These are phyloP conservation scores for Fusarium sterilihyphosum DNA, from an alignment of 2,329 filamentous ascomycete species.

Conservation along the genomic window DNA sequence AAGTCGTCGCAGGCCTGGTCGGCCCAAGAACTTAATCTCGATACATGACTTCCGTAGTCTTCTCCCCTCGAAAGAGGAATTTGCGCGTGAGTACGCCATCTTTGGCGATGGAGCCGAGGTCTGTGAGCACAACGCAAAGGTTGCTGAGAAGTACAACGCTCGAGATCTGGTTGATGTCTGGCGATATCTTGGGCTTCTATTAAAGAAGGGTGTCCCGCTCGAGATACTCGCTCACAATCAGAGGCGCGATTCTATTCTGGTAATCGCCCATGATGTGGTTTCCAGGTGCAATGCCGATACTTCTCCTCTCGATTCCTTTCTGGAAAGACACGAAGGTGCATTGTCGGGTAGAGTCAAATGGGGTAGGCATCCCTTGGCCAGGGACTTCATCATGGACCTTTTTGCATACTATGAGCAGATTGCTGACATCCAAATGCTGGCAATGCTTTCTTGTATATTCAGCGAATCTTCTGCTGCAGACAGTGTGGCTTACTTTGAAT, in stretches of 20 bases:
- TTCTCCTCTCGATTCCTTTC: slow-evolving; percentile 13
- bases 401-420: slow-evolving; percentile 71
- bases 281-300: slow-evolving; percentile 45
- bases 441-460: slow-evolving; percentile 77
- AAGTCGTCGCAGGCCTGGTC: slow-evolving; percentile 58
- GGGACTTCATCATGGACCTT: slow-evolving; percentile 68
- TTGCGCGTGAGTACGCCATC: slow-evolving; percentile 84
- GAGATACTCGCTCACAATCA: slow-evolving; percentile 67
- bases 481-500: slow-evolving; percentile 66
- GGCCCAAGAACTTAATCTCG: slow-evolving; percentile 75
- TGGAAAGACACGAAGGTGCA: slow-evolving; percentile 26
- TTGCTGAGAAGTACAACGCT: slow-evolving; percentile 77
- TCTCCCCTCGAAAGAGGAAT: slow-evolving; percentile 79
- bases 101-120: slow-evolving; percentile 85
- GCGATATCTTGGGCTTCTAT: slow-evolving; percentile 80
- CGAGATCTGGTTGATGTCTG: slow-evolving; percentile 83
- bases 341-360: slow-evolving; percentile 73
- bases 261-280: slow-evolving; percentile 73
- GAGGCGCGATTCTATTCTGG: slow-evolving; percentile 68
- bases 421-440: slow-evolving; percentile 75
- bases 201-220: slow-evolving; percentile 80
- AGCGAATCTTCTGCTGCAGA: slow-evolving; percentile 67
- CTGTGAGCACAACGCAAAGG: slow-evolving; percentile 83
- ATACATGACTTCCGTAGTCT: slow-evolving; percentile 76
- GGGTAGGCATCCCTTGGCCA: slow-evolving; percentile 72